A percentile compares a stretch with the other conserved stretches of the same genome.
Conservation (phyloP, 129 eudicot genomes). For the Oenanthe sinensis region DNA sequence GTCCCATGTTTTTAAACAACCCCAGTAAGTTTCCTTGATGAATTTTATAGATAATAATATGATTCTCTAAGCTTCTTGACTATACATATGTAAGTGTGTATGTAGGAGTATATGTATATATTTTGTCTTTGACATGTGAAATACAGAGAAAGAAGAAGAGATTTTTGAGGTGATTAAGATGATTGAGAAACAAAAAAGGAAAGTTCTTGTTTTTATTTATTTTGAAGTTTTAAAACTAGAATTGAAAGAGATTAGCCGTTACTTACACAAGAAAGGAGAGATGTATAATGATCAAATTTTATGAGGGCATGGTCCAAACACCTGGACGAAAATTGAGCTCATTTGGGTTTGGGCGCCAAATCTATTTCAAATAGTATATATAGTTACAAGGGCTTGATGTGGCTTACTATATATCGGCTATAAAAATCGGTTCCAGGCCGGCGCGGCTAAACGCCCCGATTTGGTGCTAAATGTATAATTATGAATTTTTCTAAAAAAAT, state of each 20-base stretch:
- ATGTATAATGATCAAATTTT: not conserved
- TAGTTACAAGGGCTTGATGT: no score
- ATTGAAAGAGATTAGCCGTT: not conserved
- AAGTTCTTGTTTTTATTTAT: not conserved
- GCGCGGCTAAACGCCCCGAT: no score
- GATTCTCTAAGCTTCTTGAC: not conserved
- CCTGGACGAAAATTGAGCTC: not conserved
- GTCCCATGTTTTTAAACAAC: conserved; percentile 29
- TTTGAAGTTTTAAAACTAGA: not conserved
- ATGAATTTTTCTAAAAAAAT: no score
- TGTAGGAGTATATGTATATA: not conserved
- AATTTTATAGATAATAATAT: not conserved
- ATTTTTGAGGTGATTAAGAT: not conserved
- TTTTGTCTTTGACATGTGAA: not conserved
- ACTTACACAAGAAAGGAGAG: not conserved
- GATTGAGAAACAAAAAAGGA: not conserved
- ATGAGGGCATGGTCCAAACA: no score
- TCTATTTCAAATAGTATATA: not conserved
- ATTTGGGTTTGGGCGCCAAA: conserved; percentile 14
- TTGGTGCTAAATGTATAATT: no score
- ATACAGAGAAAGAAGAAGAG: no score
- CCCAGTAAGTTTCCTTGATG: not conserved
- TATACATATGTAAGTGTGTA: not conserved
- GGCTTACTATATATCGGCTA: no score
- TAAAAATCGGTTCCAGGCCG: no score